phyloP scores from a whole-genome alignment of 2,329 filamentous ascomycete genomes.

The Incumbomyces lentus region DNA sequence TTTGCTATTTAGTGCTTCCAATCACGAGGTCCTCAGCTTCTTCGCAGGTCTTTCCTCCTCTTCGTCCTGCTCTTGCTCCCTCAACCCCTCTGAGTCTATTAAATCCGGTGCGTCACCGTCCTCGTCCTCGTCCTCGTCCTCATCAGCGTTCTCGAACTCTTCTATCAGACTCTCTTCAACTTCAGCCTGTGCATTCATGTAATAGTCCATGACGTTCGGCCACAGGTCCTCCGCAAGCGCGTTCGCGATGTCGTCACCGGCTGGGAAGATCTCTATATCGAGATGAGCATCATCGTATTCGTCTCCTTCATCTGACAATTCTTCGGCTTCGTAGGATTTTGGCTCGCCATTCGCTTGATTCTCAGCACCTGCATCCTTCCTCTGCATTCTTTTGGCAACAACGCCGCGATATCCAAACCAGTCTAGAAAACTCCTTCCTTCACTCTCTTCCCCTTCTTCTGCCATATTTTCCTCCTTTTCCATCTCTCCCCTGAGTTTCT shows the following conservation, averaged over 20 bases:
- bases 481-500: constrained; percentile 18
- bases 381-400: constrained; percentile 45
- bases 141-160: constrained; percentile 60
- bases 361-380: constrained; percentile 32
- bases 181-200: constrained; percentile 14
- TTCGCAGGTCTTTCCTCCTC: constrained; percentile 4
- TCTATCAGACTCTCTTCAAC: constrained; percentile 33
- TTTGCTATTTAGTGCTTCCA: not conserved
- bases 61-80: constrained; percentile 25
- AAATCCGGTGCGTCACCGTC: constrained; percentile 42
- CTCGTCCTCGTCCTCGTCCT: constrained; percentile 40
- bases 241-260: constrained; percentile 71
- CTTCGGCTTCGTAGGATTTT: constrained; percentile 23
- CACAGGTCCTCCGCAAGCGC: constrained; percentile 69
- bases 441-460: constrained; percentile 10
- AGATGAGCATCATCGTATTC: constrained; percentile 57
- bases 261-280: constrained; percentile 75
- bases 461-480: constrained; percentile 29
- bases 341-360: constrained; percentile 11
- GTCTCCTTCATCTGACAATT: constrained; percentile 21
- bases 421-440: constrained; percentile 59
- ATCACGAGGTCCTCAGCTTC: constrained; percentile 5
- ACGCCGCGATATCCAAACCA: constrained; percentile 74
- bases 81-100: constrained; percentile 9
- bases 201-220: constrained; percentile 19